phyloP scores from a whole-genome alignment of 495 filamentous ascomycete species.

The Annulohypoxylon stygium region DNA sequence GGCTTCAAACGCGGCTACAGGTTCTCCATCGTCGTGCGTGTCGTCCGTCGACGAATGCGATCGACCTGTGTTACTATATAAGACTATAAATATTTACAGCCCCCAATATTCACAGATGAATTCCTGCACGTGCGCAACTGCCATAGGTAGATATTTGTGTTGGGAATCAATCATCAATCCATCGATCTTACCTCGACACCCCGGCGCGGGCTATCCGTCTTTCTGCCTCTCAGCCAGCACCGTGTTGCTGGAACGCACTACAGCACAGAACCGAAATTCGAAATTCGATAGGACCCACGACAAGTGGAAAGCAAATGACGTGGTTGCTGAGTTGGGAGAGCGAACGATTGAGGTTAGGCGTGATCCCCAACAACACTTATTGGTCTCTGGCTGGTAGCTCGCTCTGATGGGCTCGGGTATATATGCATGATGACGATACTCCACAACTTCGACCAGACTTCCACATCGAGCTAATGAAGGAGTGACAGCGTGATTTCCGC shows the following conservation, averaged over 20 bases:
- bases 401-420: constrained; percentile 12
- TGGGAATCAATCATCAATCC: constrained; percentile 15
- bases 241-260: constrained; percentile 6
- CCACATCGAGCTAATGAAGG: background rate
- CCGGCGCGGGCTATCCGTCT: constrained; percentile 7
- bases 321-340: constrained; percentile 27
- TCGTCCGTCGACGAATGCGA: constrained; percentile 16
- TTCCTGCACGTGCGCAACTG: constrained; percentile 10
- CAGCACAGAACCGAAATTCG: constrained; percentile 23
- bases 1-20: constrained; percentile 20
- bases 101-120: background rate
- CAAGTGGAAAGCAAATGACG: constrained; percentile 22
- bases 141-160: constrained; percentile 10
- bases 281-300: constrained; percentile 30
- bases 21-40: constrained; percentile 29
- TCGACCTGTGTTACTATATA: constrained; percentile 3
- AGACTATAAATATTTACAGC: constrained; percentile 11
- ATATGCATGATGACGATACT: constrained; percentile 30
- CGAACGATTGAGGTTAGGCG: constrained; percentile 18
- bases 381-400: constrained; percentile 11
- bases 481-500: constrained; percentile 8
- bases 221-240: constrained; percentile 9
- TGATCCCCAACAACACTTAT: constrained; percentile 8
- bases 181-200: constrained; percentile 9
- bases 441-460: constrained; percentile 3